Percentiles rank a stretch among this genome's conserved stretches.
Conservation (phyloP, 176 grass and related monocot genomes). For the Eragrostis nindensis region DNA sequence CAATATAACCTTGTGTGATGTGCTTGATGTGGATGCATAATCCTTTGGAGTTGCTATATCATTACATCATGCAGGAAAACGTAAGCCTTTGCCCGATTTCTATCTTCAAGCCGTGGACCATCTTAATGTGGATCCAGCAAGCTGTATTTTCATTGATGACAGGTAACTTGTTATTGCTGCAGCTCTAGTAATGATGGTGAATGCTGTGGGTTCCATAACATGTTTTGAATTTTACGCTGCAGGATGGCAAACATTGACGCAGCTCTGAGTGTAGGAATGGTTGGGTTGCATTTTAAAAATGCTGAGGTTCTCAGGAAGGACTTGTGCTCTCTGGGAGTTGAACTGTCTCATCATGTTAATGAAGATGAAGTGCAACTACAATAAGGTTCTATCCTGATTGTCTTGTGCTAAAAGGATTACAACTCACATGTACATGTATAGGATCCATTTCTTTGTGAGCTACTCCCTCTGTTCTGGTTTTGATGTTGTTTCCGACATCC, state of each 20-base stretch:
- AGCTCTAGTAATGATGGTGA: not conserved
- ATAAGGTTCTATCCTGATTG: slow-evolving; percentile 21
- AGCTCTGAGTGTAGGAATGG: slow-evolving; percentile 72
- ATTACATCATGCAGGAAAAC: slow-evolving; percentile 65
- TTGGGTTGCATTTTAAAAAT: slow-evolving; percentile 84
- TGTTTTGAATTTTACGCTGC: slow-evolving; percentile 22
- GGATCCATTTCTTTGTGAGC: slow-evolving; percentile 24
- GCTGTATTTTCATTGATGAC: slow-evolving; percentile 95
- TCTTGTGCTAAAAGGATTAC: slow-evolving; percentile 6
- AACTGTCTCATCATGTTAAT: slow-evolving; percentile 44
- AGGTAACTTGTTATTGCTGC: slow-evolving; percentile 57
- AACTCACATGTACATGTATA: not conserved
- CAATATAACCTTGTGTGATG: slow-evolving; percentile 10
- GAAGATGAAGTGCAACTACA: slow-evolving; percentile 37
- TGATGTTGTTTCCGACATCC: too few species aligned
- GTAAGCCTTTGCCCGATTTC: slow-evolving; percentile 77
- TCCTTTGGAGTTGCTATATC: not conserved
- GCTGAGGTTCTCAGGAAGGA: slow-evolving; percentile 65
- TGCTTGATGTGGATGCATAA: slow-evolving; percentile 11
- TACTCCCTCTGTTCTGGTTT: too few species aligned
- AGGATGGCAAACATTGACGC: slow-evolving; percentile 86
- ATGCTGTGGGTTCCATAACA: not conserved
- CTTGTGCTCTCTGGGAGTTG: slow-evolving; percentile 71
- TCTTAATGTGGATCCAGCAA: slow-evolving; percentile 76
- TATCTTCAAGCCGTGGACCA: slow-evolving; percentile 69